Percentiles rank a stretch among this genome's conserved stretches.
These are phyloP conservation scores for Oryza glaberrima DNA, from an alignment of 176 grass and related monocot genomes.

Conservation along the genomic window DNA sequence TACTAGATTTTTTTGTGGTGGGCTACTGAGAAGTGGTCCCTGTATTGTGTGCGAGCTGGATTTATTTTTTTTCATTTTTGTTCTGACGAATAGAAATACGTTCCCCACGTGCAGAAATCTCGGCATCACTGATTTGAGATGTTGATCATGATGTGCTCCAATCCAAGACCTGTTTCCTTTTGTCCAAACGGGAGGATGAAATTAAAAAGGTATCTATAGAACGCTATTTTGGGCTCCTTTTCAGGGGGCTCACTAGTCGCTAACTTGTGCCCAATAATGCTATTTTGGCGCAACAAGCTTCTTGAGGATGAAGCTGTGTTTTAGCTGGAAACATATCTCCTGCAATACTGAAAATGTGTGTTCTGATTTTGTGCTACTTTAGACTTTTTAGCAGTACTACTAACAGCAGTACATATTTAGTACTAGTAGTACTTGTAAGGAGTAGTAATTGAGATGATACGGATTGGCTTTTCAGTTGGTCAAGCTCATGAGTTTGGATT, in stretches of 20 bases:
- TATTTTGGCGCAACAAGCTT: neutral
- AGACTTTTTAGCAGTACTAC: neutral
- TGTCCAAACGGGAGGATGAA: neutral
- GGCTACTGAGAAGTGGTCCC: conserved; percentile 22
- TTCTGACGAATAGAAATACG: neutral
- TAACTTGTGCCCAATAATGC: neutral
- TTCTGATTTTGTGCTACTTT: neutral
- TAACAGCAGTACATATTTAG: neutral
- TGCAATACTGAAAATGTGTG: neutral
- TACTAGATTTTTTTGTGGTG: neutral
- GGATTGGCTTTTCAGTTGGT: neutral
- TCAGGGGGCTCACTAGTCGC: neutral
- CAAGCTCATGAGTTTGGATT: conserved; percentile 23
- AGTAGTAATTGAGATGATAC: neutral
- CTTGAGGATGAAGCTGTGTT: neutral
- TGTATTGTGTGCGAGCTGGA: neutral
- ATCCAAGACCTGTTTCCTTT: neutral
- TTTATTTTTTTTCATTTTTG: neutral
- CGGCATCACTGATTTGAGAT: neutral
- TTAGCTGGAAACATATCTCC: neutral
- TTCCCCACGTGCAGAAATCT: conserved; percentile 43
- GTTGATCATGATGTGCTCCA: conserved; percentile 35
- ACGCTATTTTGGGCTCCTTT: conserved; percentile 10
- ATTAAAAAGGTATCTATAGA: conserved; percentile 13
- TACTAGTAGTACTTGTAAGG: neutral